phyloP scores from a whole-genome alignment of 2,329 filamentous ascomycete genomes.

The Periconia sp. region DNA sequence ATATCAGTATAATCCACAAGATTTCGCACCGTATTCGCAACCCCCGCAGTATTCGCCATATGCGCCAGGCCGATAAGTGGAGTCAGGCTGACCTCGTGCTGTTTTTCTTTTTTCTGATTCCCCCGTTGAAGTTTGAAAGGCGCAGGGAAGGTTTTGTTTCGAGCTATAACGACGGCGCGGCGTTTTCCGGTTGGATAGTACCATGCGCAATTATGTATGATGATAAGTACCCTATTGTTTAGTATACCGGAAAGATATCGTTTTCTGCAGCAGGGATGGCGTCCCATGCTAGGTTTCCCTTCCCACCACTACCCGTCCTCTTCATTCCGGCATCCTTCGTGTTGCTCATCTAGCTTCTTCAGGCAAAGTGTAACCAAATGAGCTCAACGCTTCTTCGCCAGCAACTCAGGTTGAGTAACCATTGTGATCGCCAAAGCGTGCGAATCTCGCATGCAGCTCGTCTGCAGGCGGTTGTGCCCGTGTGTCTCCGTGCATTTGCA shows the following conservation, averaged over 20 bases:
- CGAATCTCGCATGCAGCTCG: neutral
- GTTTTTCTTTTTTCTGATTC: neutral
- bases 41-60: constrained; percentile 21
- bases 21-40: constrained; percentile 22
- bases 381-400: constrained; percentile 5
- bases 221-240: neutral
- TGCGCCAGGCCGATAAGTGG: constrained; percentile 7
- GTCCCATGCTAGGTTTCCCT: neutral
- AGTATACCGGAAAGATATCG: constrained; percentile 10
- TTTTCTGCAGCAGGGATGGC: neutral
- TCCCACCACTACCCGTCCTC: neutral
- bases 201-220: constrained; percentile 1
- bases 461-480: neutral
- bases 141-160: neutral
- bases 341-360: constrained; percentile 1
- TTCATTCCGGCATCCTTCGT: constrained; percentile 2
- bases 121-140: neutral
- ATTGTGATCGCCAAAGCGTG: neutral
- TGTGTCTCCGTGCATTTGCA: neutral
- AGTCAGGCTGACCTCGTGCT: neutral
- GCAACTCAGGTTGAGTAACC: neutral
- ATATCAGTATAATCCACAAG: constrained; percentile 40
- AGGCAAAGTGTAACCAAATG: neutral
- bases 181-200: constrained; percentile 5
- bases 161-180: neutral